Conservation (phyloP, 164 flowering plant genomes). For the Liriodendron chinense region DNA sequence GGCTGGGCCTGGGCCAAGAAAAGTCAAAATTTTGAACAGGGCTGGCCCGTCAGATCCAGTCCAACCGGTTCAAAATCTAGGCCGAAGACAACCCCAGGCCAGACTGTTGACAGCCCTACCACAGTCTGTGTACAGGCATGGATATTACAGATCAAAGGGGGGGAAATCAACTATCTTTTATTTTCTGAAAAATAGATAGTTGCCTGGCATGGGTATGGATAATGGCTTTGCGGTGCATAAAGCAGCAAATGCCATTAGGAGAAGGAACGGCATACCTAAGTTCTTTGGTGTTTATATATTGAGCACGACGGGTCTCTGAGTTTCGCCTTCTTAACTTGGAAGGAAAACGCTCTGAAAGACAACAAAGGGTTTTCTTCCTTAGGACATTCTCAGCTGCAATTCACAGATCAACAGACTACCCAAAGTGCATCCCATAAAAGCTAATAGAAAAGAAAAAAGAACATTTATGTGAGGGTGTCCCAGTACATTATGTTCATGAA, state of each 20-base stretch:
- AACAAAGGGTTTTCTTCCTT: background rate
- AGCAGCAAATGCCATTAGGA: background rate
- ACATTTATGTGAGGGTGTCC: too few relatives aligned
- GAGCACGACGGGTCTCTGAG: conserved; percentile 86
- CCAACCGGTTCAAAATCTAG: too few relatives aligned
- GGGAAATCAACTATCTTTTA: background rate
- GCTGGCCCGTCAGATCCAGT: background rate
- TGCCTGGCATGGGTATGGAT: background rate
- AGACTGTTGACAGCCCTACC: too few relatives aligned
- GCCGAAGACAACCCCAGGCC: background rate
- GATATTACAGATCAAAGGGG: background rate
- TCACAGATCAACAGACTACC: too few relatives aligned
- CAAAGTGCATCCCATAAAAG: too few relatives aligned
- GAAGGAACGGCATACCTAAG: conserved; percentile 46
- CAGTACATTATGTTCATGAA: conserved; percentile 4
- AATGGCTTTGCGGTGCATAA: background rate
- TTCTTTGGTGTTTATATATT: conserved; percentile 80
- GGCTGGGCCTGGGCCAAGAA: background rate
- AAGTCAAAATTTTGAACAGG: background rate
- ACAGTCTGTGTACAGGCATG: background rate
- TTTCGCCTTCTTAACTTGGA: conserved; percentile 60
- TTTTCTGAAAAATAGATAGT: background rate
- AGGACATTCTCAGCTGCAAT: background rate
- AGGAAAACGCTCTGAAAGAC: conserved; percentile 39
- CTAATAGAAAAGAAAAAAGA: too few relatives aligned